phyloP scores from a whole-genome alignment of 148 eudicot species.

The Rhododendron ovatum region DNA sequence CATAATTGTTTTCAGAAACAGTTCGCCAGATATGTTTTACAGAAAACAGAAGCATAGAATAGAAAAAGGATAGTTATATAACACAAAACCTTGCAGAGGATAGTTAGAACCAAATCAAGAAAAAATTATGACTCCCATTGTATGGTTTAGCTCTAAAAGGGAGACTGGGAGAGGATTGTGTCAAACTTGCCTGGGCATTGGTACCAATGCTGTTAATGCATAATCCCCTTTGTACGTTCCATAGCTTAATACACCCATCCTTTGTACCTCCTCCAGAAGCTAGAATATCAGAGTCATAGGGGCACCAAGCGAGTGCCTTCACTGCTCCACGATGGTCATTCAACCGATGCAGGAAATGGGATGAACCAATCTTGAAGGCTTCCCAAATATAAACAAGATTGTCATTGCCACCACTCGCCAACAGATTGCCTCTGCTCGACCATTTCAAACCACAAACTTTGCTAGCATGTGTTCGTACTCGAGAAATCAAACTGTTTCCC shows the following conservation, averaged over 20 bases:
- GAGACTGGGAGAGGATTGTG: background rate
- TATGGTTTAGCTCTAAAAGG: background rate
- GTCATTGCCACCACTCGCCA: slow-evolving; percentile 49
- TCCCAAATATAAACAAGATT: slow-evolving; percentile 38
- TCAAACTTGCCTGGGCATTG: slow-evolving; percentile 37
- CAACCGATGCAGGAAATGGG: slow-evolving; percentile 22
- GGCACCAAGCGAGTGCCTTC: slow-evolving; percentile 52
- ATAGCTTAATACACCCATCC: slow-evolving; percentile 36
- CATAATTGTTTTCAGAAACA: background rate
- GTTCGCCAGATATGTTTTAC: background rate
- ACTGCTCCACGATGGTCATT: slow-evolving; percentile 33
- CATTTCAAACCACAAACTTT: slow-evolving; percentile 40
- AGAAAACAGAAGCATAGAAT: background rate
- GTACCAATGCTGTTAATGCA: slow-evolving; percentile 30
- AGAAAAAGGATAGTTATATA: background rate
- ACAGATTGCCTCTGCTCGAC: slow-evolving; percentile 28
- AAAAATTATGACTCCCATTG: background rate
- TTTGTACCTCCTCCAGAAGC: slow-evolving; percentile 43
- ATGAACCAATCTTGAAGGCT: slow-evolving; percentile 26
- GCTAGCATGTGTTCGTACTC: slow-evolving; percentile 8
- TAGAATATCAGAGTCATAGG: slow-evolving; percentile 23
- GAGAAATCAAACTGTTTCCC: slow-evolving; percentile 14
- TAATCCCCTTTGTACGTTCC: slow-evolving; percentile 27
- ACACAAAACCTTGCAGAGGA: background rate
- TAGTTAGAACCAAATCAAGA: background rate